Percentiles rank a stretch among this genome's conserved stretches.
Conservation (phyloP, 2,329 filamentous ascomycete genomes). For the Cercospora sojina region DNA sequence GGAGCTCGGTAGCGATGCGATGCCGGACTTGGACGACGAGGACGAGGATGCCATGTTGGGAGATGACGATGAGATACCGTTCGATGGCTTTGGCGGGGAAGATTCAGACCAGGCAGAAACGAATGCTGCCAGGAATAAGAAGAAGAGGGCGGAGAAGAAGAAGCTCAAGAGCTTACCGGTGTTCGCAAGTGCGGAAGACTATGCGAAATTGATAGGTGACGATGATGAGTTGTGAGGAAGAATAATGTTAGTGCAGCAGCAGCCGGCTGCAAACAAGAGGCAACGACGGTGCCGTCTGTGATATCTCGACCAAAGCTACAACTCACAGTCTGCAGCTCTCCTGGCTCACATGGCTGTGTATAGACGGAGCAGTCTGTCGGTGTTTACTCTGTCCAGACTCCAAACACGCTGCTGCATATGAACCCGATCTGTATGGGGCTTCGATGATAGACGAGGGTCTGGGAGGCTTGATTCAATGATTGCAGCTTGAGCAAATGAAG, state of each 20-base stretch:
- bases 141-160: conserved; percentile 66
- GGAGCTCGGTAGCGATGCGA: conserved; percentile 55
- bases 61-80: conserved; percentile 56
- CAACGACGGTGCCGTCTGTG: background rate
- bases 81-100: conserved; percentile 53
- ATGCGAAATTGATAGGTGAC: conserved; percentile 62
- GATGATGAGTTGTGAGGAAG: conserved; percentile 21
- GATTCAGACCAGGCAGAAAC: conserved; percentile 50
- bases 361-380: background rate
- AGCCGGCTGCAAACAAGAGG: background rate
- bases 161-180: conserved; percentile 86
- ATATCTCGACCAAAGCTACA: background rate
- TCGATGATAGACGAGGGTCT: background rate
- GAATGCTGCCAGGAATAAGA: conserved; percentile 41
- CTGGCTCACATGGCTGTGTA: background rate
- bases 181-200: conserved; percentile 92
- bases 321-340: background rate
- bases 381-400: background rate
- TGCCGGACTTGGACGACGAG: conserved; percentile 47
- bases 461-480: background rate
- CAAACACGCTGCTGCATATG: background rate
- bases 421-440: background rate
- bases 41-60: conserved; percentile 44
- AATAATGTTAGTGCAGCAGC: background rate
- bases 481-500: background rate